A percentile compares a stretch with the other conserved stretches of the same genome.
These are phyloP conservation scores for Agaricus sinodeliciosus DNA, from an alignment of 768 basidiomycete genomes.

Conservation along the genomic window DNA sequence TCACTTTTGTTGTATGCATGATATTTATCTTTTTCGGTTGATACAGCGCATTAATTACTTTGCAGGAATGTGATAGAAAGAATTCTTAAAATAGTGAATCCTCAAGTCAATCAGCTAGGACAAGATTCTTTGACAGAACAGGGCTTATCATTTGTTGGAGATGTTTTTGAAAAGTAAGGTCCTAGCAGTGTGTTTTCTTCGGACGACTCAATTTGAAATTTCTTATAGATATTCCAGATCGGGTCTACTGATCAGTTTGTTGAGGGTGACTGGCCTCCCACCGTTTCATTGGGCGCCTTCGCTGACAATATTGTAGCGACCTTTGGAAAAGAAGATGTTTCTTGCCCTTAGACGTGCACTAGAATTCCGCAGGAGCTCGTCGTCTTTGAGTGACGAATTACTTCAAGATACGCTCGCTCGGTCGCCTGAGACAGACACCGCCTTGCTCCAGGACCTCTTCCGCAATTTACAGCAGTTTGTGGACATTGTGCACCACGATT, in stretches of 20 bases:
- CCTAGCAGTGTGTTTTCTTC: not conserved
- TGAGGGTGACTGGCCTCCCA: conserved; percentile 38
- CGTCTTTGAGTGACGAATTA: conserved; percentile 25
- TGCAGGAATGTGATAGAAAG: conserved; percentile 1
- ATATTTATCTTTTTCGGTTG: conserved; percentile 21
- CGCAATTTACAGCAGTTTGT: conserved; percentile 53
- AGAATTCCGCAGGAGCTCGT: conserved; percentile 27
- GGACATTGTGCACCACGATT: conserved; percentile 48
- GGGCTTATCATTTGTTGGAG: conserved; percentile 2
- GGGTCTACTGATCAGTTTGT: conserved; percentile 36
- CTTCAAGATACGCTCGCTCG: conserved; percentile 51
- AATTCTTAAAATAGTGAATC: not conserved
- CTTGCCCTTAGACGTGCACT: conserved; percentile 42
- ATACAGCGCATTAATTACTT: not conserved
- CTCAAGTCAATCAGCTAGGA: not conserved
- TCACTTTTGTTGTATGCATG: conserved; percentile 34
- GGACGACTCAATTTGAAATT: not conserved
- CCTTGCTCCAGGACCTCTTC: conserved; percentile 44
- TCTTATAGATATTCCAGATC: conserved; percentile 3
- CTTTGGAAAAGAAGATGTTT: conserved; percentile 42
- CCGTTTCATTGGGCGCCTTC: conserved; percentile 1
- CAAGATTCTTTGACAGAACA: conserved; percentile 7
- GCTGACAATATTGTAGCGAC: conserved; percentile 29
- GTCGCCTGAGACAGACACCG: conserved; percentile 42
- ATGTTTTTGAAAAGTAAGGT: conserved; percentile 3